phyloP scores from a whole-genome alignment of 352 stramenopile species.

The Pythium aquatile region DNA sequence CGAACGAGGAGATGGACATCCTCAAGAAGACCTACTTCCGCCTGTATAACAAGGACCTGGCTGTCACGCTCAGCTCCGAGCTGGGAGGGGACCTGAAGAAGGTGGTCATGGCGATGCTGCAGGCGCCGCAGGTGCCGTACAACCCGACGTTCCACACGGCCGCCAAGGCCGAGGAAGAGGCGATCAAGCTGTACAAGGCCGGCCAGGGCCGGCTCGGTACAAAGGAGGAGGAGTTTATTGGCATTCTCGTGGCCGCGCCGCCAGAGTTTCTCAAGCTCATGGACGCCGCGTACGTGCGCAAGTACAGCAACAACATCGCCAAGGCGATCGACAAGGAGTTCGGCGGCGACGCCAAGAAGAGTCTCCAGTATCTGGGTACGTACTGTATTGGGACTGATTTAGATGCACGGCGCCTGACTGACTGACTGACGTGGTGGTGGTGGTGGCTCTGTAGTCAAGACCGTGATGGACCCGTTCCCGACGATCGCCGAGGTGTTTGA shows the following conservation, averaged over 20 bases:
- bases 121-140: slow-evolving; percentile 45
- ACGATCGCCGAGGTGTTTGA: slow-evolving; percentile 67
- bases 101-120: slow-evolving; percentile 69
- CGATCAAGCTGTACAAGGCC: slow-evolving; percentile 69
- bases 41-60: slow-evolving; percentile 64
- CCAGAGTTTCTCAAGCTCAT: slow-evolving; percentile 65
- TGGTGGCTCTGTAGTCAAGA: slow-evolving; percentile 12
- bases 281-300: slow-evolving; percentile 66
- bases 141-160: slow-evolving; percentile 65
- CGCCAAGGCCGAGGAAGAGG: slow-evolving; percentile 62
- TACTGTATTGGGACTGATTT: no score
- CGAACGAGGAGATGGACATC: slow-evolving; percentile 80
- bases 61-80: slow-evolving; percentile 59
- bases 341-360: slow-evolving; percentile 70
- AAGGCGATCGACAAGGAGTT: slow-evolving; percentile 84
- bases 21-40: slow-evolving; percentile 80
- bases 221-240: slow-evolving; percentile 76
- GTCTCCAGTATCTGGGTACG: slow-evolving; percentile 49
- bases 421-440: not conserved
- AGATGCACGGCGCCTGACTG: no score
- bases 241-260: slow-evolving; percentile 50
- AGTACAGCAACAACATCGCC: slow-evolving; percentile 79
- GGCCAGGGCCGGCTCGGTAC: slow-evolving; percentile 71
- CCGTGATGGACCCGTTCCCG: slow-evolving; percentile 54
- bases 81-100: slow-evolving; percentile 75